A percentile compares a stretch with the other conserved stretches of the same genome.
phyloP scores from a whole-genome alignment of 768 basidiomycete species.

The Boletus sp. region DNA sequence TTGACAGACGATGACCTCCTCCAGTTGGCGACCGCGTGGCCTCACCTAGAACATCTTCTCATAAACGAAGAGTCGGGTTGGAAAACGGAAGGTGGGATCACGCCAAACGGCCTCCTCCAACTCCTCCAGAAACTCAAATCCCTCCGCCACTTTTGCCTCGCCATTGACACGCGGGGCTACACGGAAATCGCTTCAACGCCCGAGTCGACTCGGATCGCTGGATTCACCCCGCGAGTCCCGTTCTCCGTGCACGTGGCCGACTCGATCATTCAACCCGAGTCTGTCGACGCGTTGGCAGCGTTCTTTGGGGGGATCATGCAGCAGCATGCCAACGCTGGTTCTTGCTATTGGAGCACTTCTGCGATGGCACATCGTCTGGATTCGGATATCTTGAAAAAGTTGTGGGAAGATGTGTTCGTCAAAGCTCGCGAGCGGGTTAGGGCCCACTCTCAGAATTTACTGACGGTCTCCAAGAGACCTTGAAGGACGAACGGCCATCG shows the following conservation, averaged over 20 bases:
- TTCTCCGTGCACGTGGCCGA: slow-evolving; percentile 17
- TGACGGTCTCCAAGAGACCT: background rate
- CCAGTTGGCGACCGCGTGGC: slow-evolving; percentile 17
- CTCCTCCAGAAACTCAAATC: slow-evolving; percentile 9
- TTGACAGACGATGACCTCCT: slow-evolving; percentile 11
- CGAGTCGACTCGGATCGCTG: background rate
- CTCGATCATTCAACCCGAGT: slow-evolving; percentile 14
- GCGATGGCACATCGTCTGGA: slow-evolving; percentile 11
- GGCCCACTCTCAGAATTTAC: background rate
- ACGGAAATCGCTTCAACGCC: background rate
- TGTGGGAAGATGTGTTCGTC: slow-evolving; percentile 22
- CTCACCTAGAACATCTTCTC: slow-evolving; percentile 11
- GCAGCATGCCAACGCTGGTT: background rate
- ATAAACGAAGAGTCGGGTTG: slow-evolving; percentile 23
- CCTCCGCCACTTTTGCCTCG: slow-evolving; percentile 6
- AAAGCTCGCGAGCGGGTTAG: slow-evolving; percentile 6
- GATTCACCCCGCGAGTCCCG: background rate
- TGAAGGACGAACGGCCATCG: background rate
- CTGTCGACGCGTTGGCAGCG: slow-evolving; percentile 13
- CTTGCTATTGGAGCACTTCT: slow-evolving; percentile 9
- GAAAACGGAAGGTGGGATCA: slow-evolving; percentile 13
- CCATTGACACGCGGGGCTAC: slow-evolving; percentile 14
- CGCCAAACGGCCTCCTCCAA: slow-evolving; percentile 14
- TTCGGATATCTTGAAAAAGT: slow-evolving; percentile 8
- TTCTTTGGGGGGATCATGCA: slow-evolving; percentile 18